These are phyloP conservation scores for Quercus dentata DNA, from an alignment of 306 rosid genomes.

Conservation along the genomic window DNA sequence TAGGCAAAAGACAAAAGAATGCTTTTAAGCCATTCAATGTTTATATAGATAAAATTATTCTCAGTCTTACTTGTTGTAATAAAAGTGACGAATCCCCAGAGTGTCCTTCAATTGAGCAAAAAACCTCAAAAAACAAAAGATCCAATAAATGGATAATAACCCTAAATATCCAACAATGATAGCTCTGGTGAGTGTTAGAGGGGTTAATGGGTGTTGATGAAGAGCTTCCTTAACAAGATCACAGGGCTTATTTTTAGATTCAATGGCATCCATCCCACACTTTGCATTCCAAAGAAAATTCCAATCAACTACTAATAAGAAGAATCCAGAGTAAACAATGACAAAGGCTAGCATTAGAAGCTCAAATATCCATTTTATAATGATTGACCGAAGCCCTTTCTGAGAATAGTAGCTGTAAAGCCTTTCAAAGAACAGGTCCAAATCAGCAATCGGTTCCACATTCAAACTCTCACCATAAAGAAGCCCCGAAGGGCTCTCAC, in stretches of 20 bases:
- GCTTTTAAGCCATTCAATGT: background rate
- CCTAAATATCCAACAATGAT: conserved; percentile 86
- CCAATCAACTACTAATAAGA: conserved; percentile 86
- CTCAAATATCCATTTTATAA: conserved; percentile 88
- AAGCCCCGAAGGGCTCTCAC: conserved; percentile 90
- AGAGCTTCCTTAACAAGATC: conserved; percentile 91
- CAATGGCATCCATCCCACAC: conserved; percentile 97
- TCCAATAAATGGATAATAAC: conserved; percentile 82
- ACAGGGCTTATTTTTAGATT: conserved; percentile 88
- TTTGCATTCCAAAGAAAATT: conserved; percentile 88
- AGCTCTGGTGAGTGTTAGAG: conserved; percentile 64
- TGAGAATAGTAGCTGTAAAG: conserved; percentile 83
- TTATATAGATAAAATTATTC: background rate
- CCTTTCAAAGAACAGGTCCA: conserved; percentile 95
- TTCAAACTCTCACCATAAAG: conserved; percentile 72
- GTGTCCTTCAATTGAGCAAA: conserved; percentile 76
- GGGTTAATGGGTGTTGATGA: conserved; percentile 75
- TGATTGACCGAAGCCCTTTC: conserved; percentile 93
- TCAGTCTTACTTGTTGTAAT: conserved; percentile 56
- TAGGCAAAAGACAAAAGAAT: background rate
- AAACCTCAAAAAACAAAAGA: conserved; percentile 89
- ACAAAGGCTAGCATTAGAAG: conserved; percentile 83
- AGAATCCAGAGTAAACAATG: conserved; percentile 86
- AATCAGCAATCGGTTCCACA: conserved; percentile 78
- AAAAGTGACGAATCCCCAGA: conserved; percentile 74